Evolutionary conservation across 2,329 filamentous ascomycete genomes (phyloP).

Genomic region (Xylariaceae sp.): DNA sequence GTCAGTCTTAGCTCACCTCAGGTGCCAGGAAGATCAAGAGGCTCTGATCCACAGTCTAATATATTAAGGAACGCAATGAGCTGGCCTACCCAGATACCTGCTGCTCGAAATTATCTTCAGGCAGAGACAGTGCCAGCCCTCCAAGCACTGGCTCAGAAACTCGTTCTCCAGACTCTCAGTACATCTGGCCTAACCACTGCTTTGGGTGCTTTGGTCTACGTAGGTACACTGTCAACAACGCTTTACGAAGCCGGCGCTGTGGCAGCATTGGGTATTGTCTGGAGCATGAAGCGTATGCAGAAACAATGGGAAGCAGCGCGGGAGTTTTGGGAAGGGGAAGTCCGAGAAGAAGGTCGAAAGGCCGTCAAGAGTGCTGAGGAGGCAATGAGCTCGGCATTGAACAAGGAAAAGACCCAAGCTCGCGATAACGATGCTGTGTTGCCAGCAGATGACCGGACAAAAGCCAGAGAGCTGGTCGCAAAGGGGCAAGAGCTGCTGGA

Average conservation of each 20-base stretch:
- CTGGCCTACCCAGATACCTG: slow-evolving; percentile 74
- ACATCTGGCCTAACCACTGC: slow-evolving; percentile 61
- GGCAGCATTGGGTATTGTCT: slow-evolving; percentile 56
- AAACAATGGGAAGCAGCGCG: slow-evolving; percentile 59
- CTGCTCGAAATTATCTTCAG: slow-evolving; percentile 63
- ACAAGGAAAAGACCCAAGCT: slow-evolving; percentile 23
- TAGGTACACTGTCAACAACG: slow-evolving; percentile 49
- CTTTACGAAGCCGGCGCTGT: slow-evolving; percentile 61
- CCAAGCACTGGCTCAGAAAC: slow-evolving; percentile 67
- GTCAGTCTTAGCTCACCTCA: slow-evolving; percentile 15
- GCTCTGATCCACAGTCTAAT: not conserved
- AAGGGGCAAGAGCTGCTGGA: slow-evolving; percentile 47
- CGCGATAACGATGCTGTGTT: slow-evolving; percentile 15
- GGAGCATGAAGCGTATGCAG: slow-evolving; percentile 57
- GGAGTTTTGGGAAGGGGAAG: slow-evolving; percentile 60
- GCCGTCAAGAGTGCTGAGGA: slow-evolving; percentile 55
- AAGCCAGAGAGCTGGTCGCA: slow-evolving; percentile 42
- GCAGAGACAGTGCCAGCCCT: slow-evolving; percentile 65
- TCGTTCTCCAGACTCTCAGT: slow-evolving; percentile 71
- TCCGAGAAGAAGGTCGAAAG: slow-evolving; percentile 63
- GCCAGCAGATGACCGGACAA: slow-evolving; percentile 31
- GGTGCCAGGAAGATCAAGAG: not conserved
- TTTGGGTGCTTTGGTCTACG: slow-evolving; percentile 53
- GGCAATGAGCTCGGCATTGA: slow-evolving; percentile 47
- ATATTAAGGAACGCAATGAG: slow-evolving; percentile 29